Evolutionary conservation across 202 grass and related monocot species (phyloP).

Genomic region (Schoenoplectus tabernaemontani): DNA sequence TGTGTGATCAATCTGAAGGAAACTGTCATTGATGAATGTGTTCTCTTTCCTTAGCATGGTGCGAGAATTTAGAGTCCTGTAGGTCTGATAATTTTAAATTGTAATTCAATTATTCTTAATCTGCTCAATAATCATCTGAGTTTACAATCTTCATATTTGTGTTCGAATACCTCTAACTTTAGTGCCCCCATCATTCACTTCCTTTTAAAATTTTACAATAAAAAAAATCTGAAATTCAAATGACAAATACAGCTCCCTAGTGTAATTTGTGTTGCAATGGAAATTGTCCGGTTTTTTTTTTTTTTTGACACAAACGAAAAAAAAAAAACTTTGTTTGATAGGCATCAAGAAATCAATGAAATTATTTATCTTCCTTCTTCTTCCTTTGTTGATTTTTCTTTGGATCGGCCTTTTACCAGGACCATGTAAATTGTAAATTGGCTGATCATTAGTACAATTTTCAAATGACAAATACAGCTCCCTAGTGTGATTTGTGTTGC

Average conservation of each 20-base stretch:
- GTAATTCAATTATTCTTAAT: not conserved
- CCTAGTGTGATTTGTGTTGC: not conserved
- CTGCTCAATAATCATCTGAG: not conserved
- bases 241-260: not conserved
- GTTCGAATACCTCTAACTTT: not conserved
- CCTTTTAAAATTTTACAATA: not conserved
- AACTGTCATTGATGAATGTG: not conserved
- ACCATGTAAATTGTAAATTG: no score
- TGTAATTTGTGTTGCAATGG: not conserved
- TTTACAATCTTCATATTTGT: not conserved
- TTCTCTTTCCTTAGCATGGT: not conserved
- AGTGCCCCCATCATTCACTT: not conserved
- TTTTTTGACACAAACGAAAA: no score
- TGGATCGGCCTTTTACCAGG: no score
- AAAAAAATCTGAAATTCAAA: not conserved
- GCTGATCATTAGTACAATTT: no score
- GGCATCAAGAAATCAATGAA: not conserved
- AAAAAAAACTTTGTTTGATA: not conserved
- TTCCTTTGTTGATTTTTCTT: no score
- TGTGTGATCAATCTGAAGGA: not conserved
- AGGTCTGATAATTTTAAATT: not conserved
- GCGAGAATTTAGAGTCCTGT: not conserved
- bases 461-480: not conserved
- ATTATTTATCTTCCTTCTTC: no score
- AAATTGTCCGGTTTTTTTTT: not conserved